Evolutionary conservation across 805 yeast genomes (phyloP).

Genomic region (Cyberlindnera mrakii): DNA sequence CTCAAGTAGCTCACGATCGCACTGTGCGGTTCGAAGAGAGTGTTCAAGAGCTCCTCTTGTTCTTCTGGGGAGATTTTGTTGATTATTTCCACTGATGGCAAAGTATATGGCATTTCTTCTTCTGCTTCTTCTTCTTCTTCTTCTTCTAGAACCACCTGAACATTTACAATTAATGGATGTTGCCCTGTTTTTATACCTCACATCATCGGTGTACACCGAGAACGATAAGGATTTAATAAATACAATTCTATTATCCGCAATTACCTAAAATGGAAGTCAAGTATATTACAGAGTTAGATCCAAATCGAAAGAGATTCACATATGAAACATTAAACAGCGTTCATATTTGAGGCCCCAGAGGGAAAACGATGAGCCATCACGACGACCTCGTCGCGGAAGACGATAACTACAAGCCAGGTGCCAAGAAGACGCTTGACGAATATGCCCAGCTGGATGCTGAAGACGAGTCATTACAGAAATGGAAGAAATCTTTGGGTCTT

Average conservation of each 20-base stretch:
- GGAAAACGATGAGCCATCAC: constrained; percentile 6
- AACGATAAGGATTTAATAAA: no score
- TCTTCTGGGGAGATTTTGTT: constrained; percentile 19
- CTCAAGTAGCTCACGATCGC: constrained; percentile 15
- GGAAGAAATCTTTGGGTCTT: constrained; percentile 87
- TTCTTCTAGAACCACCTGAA: no score
- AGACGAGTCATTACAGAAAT: constrained; percentile 83
- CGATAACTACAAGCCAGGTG: constrained; percentile 46
- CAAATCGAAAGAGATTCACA: no score
- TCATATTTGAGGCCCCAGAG: neutral
- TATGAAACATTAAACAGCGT: no score
- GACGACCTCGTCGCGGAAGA: constrained; percentile 63
- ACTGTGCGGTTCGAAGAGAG: constrained; percentile 21
- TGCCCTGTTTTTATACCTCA: neutral
- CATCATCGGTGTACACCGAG: constrained; percentile 3
- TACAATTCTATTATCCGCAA: no score
- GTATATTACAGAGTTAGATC: no score
- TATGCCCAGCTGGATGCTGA: constrained; percentile 80
- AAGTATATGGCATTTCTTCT: constrained; percentile 17
- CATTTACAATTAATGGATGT: no score
- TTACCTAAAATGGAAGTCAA: no score
- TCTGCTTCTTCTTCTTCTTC: no score
- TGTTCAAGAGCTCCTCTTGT: constrained; percentile 37
- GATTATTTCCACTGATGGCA: constrained; percentile 29
- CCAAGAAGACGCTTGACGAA: constrained; percentile 75